These are phyloP conservation scores for Henckelia pumila DNA, from an alignment of 257 asterid species.

Conservation along the genomic window DNA sequence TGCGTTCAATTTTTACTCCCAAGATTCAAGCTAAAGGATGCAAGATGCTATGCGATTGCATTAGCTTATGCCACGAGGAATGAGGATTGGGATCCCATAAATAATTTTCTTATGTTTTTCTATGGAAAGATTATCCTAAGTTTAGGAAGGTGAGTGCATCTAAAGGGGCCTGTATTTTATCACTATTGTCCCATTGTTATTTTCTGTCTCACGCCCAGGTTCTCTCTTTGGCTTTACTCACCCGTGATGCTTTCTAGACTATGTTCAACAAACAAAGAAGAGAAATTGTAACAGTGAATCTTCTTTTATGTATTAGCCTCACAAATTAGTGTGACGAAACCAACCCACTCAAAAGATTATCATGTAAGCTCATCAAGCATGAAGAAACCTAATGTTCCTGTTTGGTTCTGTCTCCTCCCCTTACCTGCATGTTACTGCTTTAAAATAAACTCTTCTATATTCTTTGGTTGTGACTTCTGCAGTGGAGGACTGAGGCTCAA, in stretches of 20 bases:
- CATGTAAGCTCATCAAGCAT: not conserved
- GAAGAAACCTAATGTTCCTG: not conserved
- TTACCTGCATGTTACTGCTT: not conserved
- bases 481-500: conserved; percentile 98
- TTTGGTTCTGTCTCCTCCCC: not conserved
- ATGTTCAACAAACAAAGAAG: not conserved
- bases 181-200: not conserved
- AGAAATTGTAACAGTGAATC: not conserved
- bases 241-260: not conserved
- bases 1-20: too few species aligned
- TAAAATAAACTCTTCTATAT: not conserved
- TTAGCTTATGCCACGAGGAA: not conserved
- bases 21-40: not conserved
- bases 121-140: not conserved
- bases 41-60: not conserved
- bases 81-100: not conserved
- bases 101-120: not conserved
- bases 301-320: not conserved
- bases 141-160: not conserved
- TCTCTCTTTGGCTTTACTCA: too few species aligned
- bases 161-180: not conserved
- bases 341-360: too few species aligned
- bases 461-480: conserved; percentile 26
- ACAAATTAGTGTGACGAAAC: not conserved
- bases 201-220: too few species aligned